phyloP scores from a whole-genome alignment of 208 protist species.

The Leishmania turanica region DNA sequence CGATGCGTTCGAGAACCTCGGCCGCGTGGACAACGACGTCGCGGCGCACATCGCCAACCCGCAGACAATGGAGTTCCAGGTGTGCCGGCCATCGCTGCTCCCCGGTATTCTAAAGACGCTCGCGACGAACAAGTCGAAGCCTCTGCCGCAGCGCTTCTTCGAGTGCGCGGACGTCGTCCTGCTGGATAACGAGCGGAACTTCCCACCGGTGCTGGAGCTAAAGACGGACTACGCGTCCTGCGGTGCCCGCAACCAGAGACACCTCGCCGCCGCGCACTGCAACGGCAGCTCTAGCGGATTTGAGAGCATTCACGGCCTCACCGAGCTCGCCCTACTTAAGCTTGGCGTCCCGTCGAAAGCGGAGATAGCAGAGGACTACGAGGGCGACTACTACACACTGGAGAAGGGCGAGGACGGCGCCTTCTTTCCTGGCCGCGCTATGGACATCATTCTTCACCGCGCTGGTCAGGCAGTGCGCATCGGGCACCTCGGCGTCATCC shows the following conservation, averaged over 20 bases:
- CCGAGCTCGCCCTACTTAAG: constrained; percentile 78
- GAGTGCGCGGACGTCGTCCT: constrained; percentile 97
- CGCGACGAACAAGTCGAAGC: constrained; percentile 86
- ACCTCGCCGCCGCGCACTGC: constrained; percentile 88
- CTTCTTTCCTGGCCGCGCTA: constrained; percentile 91
- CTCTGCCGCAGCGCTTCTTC: constrained; percentile 96
- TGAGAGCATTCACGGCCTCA: constrained; percentile 80
- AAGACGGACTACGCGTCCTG: constrained; percentile 53
- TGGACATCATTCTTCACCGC: constrained; percentile 84
- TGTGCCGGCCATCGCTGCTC: constrained; percentile 94
- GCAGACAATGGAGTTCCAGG: constrained; percentile 95
- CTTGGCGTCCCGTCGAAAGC: constrained; percentile 55
- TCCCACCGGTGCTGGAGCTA: constrained; percentile 78
- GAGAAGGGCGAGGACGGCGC: constrained; percentile 75
- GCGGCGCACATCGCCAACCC: constrained; percentile 94
- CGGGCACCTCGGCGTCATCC: constrained; percentile 85
- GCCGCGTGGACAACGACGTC: constrained; percentile 72
- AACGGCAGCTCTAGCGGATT: constrained; percentile 72
- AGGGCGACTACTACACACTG: constrained; percentile 55
- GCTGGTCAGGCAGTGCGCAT: constrained; percentile 57
- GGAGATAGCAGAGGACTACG: constrained; percentile 22
- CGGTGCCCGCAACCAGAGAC: constrained; percentile 92
- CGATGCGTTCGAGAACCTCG: constrained; percentile 90
- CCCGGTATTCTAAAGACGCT: constrained; percentile 97
- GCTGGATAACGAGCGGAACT: constrained; percentile 86